Evolutionary conservation across 176 grass and related monocot genomes (phyloP).

Genomic region (Oryza coarctata): DNA sequence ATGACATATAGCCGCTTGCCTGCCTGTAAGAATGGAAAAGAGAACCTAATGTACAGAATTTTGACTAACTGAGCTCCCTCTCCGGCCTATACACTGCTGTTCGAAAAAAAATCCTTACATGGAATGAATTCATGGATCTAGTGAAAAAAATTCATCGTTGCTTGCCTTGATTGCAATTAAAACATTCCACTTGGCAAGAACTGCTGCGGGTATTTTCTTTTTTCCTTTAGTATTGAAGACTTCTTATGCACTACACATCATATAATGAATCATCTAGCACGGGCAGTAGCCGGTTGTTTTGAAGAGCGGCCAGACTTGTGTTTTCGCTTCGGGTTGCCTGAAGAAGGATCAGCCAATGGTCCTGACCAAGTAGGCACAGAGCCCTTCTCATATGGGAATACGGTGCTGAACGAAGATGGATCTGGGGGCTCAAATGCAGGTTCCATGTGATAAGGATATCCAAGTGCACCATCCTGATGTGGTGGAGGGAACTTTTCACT

Average conservation of each 20-base stretch:
- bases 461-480: constrained; percentile 73
- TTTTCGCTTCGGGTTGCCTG: constrained; percentile 64
- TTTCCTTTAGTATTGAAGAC: constrained; percentile 6
- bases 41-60: constrained; percentile 85
- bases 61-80: constrained; percentile 69
- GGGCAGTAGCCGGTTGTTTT: constrained; percentile 71
- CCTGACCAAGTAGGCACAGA: constrained; percentile 67
- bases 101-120: constrained; percentile 54
- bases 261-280: constrained; percentile 53
- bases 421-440: constrained; percentile 65
- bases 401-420: constrained; percentile 69
- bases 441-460: constrained; percentile 73
- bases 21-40: constrained; percentile 54
- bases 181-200: constrained; percentile 25
- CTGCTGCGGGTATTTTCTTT: background rate
- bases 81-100: constrained; percentile 61
- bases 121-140: constrained; percentile 48
- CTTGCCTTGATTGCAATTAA: constrained; percentile 18
- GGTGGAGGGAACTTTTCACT: constrained; percentile 91
- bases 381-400: constrained; percentile 73
- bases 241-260: constrained; percentile 34
- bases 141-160: constrained; percentile 37
- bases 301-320: constrained; percentile 65
- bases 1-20: constrained; percentile 49
- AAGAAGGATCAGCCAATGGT: constrained; percentile 59